Base-by-base conservation (phyloP, 306 rosid species). In the Lathyrus sativus region DNA sequence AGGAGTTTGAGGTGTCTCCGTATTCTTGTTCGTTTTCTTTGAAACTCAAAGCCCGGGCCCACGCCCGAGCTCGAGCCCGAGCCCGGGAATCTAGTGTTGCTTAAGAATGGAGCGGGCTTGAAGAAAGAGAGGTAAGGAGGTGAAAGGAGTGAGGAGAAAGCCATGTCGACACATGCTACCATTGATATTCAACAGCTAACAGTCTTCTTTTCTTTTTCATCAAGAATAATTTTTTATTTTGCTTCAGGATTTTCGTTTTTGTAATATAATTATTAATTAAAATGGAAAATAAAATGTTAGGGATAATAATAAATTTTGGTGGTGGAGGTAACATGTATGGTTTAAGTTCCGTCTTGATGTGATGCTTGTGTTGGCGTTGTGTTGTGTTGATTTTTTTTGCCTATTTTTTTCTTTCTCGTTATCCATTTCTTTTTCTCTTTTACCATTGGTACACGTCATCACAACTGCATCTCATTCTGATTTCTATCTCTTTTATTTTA, bases 111-210 rank as follows among this genome's bases (percentile, higher is more conserved):
- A 60, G 83, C 74, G 39, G 75, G 80, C 66, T 70, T 84, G 6
- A 73, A 74, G 78, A 77, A 74, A 48, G 65, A 75, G 13, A 79
- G 75, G 51, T 37, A 68, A 7, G 85, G 62, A 17, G 83, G 57
- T 37, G 79, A 39, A 3, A 69, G 63, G 11, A 65, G 12, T 12
- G 80, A 74, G 70, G 78, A 42, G 51, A 78, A 74, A 73, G 87
- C 79, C 87, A 83, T 76, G 82, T 79, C 72, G 84, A 81, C 9
- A 44, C 96, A 86, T 85, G 85, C 87, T 83, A 85, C 90, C 87
- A 86, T 82, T 49, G 75, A 65, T 7, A 56, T 77, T 15, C 29
- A 71, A 39, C 49, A 9, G 24, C 61, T 19, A 59, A 19, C 68
- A 37, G 73, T 68, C 56, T 35, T 7, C 7, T 15, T 31, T 17